Evolutionary conservation across 164 flowering plant genomes (phyloP), one percentile per base, ranked within the genome.

Genomic region (Nymphaea colorata): DNA sequence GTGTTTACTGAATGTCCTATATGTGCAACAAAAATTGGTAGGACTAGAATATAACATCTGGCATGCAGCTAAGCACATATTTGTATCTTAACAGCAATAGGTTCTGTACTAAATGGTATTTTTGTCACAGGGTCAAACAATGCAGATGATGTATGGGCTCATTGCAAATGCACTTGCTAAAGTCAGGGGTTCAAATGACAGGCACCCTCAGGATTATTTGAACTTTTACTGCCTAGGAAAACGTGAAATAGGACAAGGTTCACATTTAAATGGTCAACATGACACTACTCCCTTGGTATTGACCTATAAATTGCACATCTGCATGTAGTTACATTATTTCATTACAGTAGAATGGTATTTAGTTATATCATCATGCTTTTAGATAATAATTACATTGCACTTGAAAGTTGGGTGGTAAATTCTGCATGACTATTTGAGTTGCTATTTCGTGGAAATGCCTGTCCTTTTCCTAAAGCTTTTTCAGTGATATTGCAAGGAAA

Each of bases 211-310:
- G 12, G 92, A 89, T 68, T 87, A 82, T 70, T 71, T 89, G 71
- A 87, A 82, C 70, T 86, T 87, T 64, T 87, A 79, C 69, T 86
- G 91, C 73, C 84, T 86, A 15, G 91, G 91, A 16, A 85, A 83
- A 61, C 81, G 88, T 41, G 87, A 85, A 70, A 59, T 6, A 0
- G 55, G 55, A 47, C 11, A 4, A 47, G 3, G 64, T 42, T 65
- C 79, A 36, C 63, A 76, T 3, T 76, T 66, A 45, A 5, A 72
- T 60, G 63, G 41, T 70, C 68, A 77, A 42, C 55, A 71, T 55
- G 44, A 86, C 41, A 78, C 70, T 44, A 74, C 70, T 64, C 73
- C 76, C 36, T 17, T 69, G 81, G 87, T 84, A 81, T 70, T 59
- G 14, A 8, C 36, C 36, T 25, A 25, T 25, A 25, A 25, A 25